Percentiles rank a stretch among this genome's conserved stretches.
Conservation (phyloP, 306 rosid species). For the Cyamopsis tetragonoloba region DNA sequence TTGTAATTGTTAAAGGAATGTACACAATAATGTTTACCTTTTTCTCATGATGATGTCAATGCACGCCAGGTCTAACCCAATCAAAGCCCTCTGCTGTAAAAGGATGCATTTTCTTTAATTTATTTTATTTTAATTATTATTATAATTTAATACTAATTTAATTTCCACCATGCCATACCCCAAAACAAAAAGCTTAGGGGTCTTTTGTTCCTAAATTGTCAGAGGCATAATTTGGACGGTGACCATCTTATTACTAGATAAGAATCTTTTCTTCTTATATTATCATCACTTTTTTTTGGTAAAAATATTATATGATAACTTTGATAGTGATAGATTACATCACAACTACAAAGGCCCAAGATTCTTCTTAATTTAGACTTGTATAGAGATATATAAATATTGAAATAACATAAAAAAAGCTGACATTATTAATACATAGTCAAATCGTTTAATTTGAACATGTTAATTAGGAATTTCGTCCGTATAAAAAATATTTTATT, state of each 20-base stretch:
- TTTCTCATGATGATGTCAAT: not conserved
- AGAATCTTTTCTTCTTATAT: not conserved
- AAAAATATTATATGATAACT: too few relatives aligned
- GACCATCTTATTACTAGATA: not conserved
- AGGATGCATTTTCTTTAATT: not conserved
- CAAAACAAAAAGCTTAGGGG: not conserved
- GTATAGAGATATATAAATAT: too few relatives aligned
- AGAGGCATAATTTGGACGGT: constrained; percentile 32
- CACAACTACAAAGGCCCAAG: not conserved
- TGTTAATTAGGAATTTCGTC: too few relatives aligned
- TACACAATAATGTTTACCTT: not conserved
- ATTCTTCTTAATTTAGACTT: constrained; percentile 18
- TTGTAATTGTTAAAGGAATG: not conserved
- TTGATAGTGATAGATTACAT: not conserved
- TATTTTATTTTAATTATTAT: too few relatives aligned
- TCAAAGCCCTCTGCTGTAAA: not conserved
- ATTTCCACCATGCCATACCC: not conserved
- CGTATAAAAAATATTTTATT: too few relatives aligned
- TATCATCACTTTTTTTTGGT: not conserved
- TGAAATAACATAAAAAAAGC: too few relatives aligned
- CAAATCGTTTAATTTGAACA: too few relatives aligned
- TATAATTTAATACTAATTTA: too few relatives aligned
- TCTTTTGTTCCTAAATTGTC: constrained; percentile 15
- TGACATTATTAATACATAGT: too few relatives aligned
- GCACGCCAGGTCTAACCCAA: constrained; percentile 14